Evolutionary conservation across 192 early-diverging fungal genomes (phyloP).

Genomic region (Nowakowskiella sp.): DNA sequence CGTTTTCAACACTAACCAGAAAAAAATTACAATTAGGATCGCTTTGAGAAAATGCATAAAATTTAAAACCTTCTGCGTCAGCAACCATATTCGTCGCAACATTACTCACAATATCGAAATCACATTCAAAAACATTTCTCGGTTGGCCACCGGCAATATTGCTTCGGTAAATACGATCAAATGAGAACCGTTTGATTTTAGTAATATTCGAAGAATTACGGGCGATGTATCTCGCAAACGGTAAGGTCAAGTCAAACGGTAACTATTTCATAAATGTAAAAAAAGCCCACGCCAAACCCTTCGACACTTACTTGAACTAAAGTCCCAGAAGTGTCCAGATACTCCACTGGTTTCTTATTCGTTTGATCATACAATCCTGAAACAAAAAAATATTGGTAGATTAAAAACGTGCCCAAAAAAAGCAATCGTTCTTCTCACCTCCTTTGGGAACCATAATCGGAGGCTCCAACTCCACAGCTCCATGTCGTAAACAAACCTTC

Average conservation of each 20-base stretch:
- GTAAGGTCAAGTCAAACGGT: conserved; percentile 83
- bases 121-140: conserved; percentile 62
- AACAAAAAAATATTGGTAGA: not conserved
- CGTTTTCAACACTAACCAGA: conserved; percentile 72
- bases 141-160: conserved; percentile 83
- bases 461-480: conserved; percentile 70
- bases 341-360: conserved; percentile 60
- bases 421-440: conserved; percentile 50
- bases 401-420: conserved; percentile 39
- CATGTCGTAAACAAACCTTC: conserved; percentile 74
- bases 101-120: conserved; percentile 83
- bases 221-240: conserved; percentile 82
- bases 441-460: conserved; percentile 78
- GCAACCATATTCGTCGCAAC: conserved; percentile 58
- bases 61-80: conserved; percentile 62
- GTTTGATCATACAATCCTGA: not conserved
- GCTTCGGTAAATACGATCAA: conserved; percentile 75
- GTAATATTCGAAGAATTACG: conserved; percentile 48
- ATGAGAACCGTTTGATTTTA: conserved; percentile 74
- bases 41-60: not conserved
- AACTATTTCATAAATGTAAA: conserved; percentile 11
- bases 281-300: not conserved
- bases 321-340: conserved; percentile 74
- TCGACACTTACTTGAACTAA: conserved; percentile 56
- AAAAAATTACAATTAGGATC: conserved; percentile 18